Base-by-base conservation (phyloP, 306 rosid species). In the Citrullus colocynthis region DNA sequence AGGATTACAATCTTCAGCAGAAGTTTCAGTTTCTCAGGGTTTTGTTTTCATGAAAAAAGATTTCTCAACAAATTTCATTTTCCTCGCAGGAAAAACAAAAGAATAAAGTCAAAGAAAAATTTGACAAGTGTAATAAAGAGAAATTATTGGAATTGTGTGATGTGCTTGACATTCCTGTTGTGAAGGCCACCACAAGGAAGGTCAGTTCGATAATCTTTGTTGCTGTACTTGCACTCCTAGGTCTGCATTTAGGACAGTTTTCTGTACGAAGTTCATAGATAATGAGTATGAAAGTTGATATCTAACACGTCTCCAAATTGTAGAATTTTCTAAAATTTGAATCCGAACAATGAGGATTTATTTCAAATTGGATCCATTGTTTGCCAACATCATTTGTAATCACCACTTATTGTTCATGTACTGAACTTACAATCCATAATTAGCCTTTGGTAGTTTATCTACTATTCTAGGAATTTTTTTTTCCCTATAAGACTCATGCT, bases 121-220 rank as follows among this genome's bases (percentile, higher is more conserved):
- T 96, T 65, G 99, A 96, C 86, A 96, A 89, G 82, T 92, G 96
- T 75, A 85, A 84, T 77, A 96, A 89, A 88, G 99, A 96, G 86
- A 96, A 88, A 81, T 80, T 96, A 64, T 75, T 90, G 87, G 99
- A 96, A 81, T 91, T 92, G 82, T 91, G 99, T 15, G 98, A 92
- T 75, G 79, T 91, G 78, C 87, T 96, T 62, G 97, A 96, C 80
- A 52, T 96, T 75, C 82, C 89, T 75, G 59, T 87, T 81, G 69
- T 80, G 80, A 96, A 82, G 90, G 83, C 97, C 74, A 78, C 97
- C 78, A 85, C 85, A 44, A 87, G 91, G 80, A 96, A 96, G 99
- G 99, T 96, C 64, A 63, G 88, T 82, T 84, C 52, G 58, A 76
- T 77, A 69, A 80, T 58, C 76, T 75, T 11, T 57, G 10, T 69